phyloP scores from a whole-genome alignment of 2,329 filamentous ascomycete genomes.

The Aplosporella prunicola region DNA sequence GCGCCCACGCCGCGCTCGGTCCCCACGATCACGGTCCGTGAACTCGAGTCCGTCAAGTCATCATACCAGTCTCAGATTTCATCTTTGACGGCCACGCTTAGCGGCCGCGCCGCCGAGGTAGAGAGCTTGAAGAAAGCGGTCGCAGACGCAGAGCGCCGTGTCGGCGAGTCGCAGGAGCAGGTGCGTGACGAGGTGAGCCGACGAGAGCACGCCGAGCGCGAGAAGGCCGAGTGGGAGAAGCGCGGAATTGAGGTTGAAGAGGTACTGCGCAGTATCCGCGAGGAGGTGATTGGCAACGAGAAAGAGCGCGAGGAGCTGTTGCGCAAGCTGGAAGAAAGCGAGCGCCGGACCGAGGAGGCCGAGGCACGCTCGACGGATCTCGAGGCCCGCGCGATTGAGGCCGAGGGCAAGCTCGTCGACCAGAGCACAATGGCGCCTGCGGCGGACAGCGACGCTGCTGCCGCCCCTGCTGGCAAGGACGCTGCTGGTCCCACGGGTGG shows the following conservation, averaged over 20 bases:
- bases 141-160: conserved; percentile 81
- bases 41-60: conserved; percentile 88
- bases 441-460: conserved; percentile 17
- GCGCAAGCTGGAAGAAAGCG: conserved; percentile 62
- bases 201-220: conserved; percentile 62
- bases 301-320: conserved; percentile 73
- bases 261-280: conserved; percentile 68
- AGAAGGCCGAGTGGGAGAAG: conserved; percentile 76
- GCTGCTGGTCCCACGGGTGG: conserved; percentile 21
- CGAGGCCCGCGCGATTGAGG: conserved; percentile 34
- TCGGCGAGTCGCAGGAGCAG: conserved; percentile 75
- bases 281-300: conserved; percentile 69
- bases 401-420: conserved; percentile 62
- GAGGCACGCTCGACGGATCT: conserved; percentile 69
- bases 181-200: conserved; percentile 65
- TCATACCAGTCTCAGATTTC: conserved; percentile 86
- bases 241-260: conserved; percentile 78
- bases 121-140: conserved; percentile 78
- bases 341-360: conserved; percentile 63
- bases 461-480: too few species aligned
- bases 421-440: conserved; percentile 45
- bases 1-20: conserved; percentile 86
- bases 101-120: conserved; percentile 87
- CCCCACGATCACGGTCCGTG: conserved; percentile 80
- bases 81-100: conserved; percentile 82